Percentiles rank a stretch among this genome's conserved stretches.
phyloP scores from a whole-genome alignment of 2,329 filamentous ascomycete genomes.

The Diaporthe nobilis region DNA sequence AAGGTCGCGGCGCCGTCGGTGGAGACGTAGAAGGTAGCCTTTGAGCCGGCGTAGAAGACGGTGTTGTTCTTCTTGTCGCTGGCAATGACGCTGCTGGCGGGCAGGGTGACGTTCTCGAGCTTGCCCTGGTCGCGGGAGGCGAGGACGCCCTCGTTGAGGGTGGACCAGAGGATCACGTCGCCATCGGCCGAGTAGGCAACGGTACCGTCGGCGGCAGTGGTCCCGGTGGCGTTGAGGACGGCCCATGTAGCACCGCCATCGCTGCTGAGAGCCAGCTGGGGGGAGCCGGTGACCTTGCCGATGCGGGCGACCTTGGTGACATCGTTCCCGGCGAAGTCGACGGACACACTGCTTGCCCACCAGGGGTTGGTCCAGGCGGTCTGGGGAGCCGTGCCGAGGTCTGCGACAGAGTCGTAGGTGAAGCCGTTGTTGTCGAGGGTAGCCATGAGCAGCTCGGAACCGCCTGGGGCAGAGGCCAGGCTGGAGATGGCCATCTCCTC shows the following conservation, averaged over 20 bases:
- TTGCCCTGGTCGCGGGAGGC: slow-evolving; percentile 56
- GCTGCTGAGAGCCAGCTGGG: slow-evolving; percentile 62
- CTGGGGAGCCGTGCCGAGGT: slow-evolving; percentile 59
- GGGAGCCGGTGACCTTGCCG: slow-evolving; percentile 59
- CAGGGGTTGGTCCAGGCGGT: slow-evolving; percentile 62
- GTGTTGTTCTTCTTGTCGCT: slow-evolving; percentile 67
- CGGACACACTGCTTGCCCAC: slow-evolving; percentile 52
- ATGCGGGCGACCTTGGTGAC: slow-evolving; percentile 63
- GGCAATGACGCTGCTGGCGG: slow-evolving; percentile 63
- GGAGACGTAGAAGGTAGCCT: slow-evolving; percentile 66
- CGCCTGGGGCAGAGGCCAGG: slow-evolving; percentile 64
- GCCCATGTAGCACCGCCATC: slow-evolving; percentile 67
- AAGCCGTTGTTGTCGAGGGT: slow-evolving; percentile 68
- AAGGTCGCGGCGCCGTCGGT: slow-evolving; percentile 64
- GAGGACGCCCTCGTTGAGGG: slow-evolving; percentile 56
- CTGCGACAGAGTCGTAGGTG: slow-evolving; percentile 56
- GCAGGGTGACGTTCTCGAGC: slow-evolving; percentile 62
- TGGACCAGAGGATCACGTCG: slow-evolving; percentile 64
- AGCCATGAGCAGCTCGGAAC: slow-evolving; percentile 65
- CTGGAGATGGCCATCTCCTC: slow-evolving; percentile 67
- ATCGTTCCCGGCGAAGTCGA: slow-evolving; percentile 63
- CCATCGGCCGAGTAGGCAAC: slow-evolving; percentile 66
- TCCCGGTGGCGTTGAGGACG: slow-evolving; percentile 60
- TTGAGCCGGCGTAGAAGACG: slow-evolving; percentile 66
- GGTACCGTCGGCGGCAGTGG: slow-evolving; percentile 57